phyloP scores from a whole-genome alignment of 2,329 filamentous ascomycete genomes.

The Trichocomaceae sp. region DNA sequence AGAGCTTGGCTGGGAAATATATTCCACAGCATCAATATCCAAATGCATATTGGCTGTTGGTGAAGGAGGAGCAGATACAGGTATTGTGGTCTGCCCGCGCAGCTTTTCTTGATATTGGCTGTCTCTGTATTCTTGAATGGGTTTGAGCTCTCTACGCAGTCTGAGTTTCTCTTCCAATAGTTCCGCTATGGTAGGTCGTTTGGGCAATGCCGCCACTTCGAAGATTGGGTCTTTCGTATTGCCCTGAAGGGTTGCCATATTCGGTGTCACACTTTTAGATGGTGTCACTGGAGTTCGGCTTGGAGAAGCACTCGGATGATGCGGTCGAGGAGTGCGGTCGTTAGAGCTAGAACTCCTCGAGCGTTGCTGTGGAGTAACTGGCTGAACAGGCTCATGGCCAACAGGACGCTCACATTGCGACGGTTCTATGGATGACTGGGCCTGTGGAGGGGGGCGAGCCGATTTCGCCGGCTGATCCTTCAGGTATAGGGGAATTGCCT shows the following conservation, averaged over 20 bases:
- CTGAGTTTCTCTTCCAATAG: slow-evolving; percentile 31
- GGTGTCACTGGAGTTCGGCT: background rate
- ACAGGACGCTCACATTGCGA: background rate
- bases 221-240: background rate
- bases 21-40: background rate
- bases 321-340: slow-evolving; percentile 1
- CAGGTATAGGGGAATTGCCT: background rate
- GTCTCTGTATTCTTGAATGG: background rate
- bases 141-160: slow-evolving; percentile 20
- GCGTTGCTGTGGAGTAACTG: slow-evolving; percentile 1
- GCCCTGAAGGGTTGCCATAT: background rate
- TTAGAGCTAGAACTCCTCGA: background rate
- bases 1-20: slow-evolving; percentile 5
- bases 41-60: background rate
- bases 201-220: background rate
- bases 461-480: background rate
- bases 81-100: background rate
- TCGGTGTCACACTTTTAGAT: background rate
- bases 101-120: background rate
- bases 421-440: background rate
- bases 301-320: slow-evolving; percentile 10
- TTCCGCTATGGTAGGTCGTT: slow-evolving; percentile 23
- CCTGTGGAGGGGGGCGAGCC: background rate
- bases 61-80: background rate
- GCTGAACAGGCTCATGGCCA: background rate